These are phyloP conservation scores for Geum urbanum DNA, from an alignment of 306 rosid species.

Conservation along the genomic window DNA sequence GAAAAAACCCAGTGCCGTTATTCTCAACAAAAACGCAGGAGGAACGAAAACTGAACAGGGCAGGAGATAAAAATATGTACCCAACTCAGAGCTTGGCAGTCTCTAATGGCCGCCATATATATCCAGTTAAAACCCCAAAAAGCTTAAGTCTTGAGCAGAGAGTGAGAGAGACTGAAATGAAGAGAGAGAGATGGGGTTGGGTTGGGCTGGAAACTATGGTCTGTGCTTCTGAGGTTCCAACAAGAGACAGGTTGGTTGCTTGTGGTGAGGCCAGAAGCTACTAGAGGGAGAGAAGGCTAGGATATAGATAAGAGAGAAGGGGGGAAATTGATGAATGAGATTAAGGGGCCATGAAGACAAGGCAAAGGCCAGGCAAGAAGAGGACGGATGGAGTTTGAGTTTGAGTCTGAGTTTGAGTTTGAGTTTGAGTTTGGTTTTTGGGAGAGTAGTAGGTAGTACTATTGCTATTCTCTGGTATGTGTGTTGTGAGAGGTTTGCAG, in stretches of 20 bases:
- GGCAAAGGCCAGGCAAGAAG: no score
- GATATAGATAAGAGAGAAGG: conserved; percentile 18
- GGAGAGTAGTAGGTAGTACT: background rate
- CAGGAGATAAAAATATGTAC: conserved; percentile 15
- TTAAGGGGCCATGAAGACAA: background rate
- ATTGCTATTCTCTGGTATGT: background rate
- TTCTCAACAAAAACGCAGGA: conserved; percentile 10
- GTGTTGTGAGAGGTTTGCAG: conserved; percentile 14
- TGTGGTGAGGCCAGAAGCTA: conserved; percentile 42
- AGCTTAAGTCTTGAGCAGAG: conserved; percentile 1
- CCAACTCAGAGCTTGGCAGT: conserved; percentile 17
- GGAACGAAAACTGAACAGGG: background rate
- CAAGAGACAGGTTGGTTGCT: conserved; percentile 71
- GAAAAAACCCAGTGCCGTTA: conserved; percentile 8
- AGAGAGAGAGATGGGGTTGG: background rate
- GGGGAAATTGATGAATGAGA: conserved; percentile 16
- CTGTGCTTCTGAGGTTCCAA: conserved; percentile 46
- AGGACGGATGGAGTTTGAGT: no score
- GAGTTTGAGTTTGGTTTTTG: no score
- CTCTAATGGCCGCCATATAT: conserved; percentile 16
- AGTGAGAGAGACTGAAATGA: conserved; percentile 18
- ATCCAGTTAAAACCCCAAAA: background rate
- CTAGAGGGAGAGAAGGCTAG: no score
- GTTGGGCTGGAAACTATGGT: conserved; percentile 4
- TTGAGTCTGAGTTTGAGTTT: no score